A percentile compares a stretch with the other conserved stretches of the same genome.
Evolutionary conservation across 2,329 filamentous ascomycete genomes (phyloP).

Genomic region (Trichophyton schoenleinii): DNA sequence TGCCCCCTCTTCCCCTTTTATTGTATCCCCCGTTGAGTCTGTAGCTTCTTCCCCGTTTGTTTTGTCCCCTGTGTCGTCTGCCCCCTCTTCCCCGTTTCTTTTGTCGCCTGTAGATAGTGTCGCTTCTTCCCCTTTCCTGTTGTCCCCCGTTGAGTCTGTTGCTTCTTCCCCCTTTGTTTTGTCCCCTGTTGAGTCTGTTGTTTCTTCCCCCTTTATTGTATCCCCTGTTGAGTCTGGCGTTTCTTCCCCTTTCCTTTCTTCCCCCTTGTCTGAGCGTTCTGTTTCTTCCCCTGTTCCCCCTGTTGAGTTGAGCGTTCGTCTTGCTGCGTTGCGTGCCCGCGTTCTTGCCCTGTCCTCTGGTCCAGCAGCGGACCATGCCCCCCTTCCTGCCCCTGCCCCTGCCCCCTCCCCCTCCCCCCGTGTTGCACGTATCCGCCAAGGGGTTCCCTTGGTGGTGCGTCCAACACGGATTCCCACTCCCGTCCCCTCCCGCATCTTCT

Average conservation of each 20-base stretch:
- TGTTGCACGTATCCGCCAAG: background rate
- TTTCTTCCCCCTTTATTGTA: slow-evolving; percentile 7
- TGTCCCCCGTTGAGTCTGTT: slow-evolving; percentile 4
- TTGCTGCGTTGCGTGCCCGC: background rate
- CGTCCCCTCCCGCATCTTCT: background rate
- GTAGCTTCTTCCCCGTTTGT: background rate
- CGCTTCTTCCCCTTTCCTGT: background rate
- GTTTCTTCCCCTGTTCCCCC: slow-evolving; percentile 3
- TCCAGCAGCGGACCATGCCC: background rate
- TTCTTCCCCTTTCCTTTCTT: slow-evolving; percentile 9
- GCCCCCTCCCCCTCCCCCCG: background rate
- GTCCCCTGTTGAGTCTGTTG: slow-evolving; percentile 5
- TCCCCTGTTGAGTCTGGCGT: background rate
- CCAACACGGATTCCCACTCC: background rate
- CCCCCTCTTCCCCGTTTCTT: background rate
- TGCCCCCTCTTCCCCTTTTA: background rate
- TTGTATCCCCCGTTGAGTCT: too few relatives aligned
- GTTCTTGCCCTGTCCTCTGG: background rate
- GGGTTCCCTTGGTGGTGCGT: background rate
- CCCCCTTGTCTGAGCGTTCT: slow-evolving; percentile 6
- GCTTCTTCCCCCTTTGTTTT: slow-evolving; percentile 9
- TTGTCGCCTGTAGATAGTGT: background rate
- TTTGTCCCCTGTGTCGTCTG: background rate
- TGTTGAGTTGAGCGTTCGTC: background rate
- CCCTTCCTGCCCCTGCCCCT: background rate